Evolutionary conservation across 345 rosid genomes (phyloP), one percentile per base, ranked within the genome.

Genomic region (Microcos paniculata): DNA sequence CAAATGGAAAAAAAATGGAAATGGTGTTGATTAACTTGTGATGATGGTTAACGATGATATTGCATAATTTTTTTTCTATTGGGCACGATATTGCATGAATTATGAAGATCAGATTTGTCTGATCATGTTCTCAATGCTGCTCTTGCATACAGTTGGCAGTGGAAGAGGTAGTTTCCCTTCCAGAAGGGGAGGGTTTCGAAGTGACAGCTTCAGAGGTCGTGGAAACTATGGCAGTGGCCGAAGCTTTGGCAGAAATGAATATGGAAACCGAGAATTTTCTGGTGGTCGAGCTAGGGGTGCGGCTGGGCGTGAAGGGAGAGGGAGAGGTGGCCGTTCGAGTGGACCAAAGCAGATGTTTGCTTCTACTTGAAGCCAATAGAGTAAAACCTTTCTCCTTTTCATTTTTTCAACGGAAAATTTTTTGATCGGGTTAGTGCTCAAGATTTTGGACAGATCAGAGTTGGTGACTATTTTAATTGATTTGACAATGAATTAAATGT

Each of bases 141-240:
- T 42, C 31, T 43, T 71, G 68, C 28, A 51, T 71, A 70, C 80
- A 81, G 89, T 73, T 64, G 81, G 69, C 45, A 79, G 85, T 19
- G 87, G 84, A 75, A 88, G 87, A 70, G 87, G 90, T 64, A 81
- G 91, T 78, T 82, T 66, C 75, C 82, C 80, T 58, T 43, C 84
- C 12, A 85, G 90, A 75, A 89, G 91, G 81, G 86, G 84, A 79
- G 83, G 88, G 51, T 87, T 81, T 76, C 74, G 88, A 57, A 87
- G 78, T 23, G 91, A 90, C n/a, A 81, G 83, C 72, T 80, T 83
- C 76, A 83, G 83, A 67, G 75, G 84, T 28, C 85, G 88, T 16
- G 90, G 92, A 46, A 80, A 64, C 59, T 78, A 75, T 42, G 77
- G 76, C 63, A 77, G 80, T 28, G 77, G 82, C 13, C 61, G 86